phyloP scores from a whole-genome alignment of 2,329 filamentous ascomycete genomes.

The Graphium sp. region DNA sequence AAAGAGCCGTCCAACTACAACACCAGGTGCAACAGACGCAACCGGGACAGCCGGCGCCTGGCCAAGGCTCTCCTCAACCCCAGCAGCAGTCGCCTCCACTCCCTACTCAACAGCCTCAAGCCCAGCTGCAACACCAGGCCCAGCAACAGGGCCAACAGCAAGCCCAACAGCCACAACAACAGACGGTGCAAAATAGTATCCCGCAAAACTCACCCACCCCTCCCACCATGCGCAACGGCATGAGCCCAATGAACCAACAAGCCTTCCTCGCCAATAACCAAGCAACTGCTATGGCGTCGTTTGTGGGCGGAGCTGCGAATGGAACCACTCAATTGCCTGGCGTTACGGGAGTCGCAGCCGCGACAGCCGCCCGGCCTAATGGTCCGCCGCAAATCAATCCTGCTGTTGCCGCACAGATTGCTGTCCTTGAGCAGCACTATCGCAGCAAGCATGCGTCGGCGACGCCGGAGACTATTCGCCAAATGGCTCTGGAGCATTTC shows the following conservation, averaged over 20 bases:
- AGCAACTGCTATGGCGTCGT: slow-evolving; percentile 33
- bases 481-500: slow-evolving; percentile 33
- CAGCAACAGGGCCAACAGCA: slow-evolving; percentile 13
- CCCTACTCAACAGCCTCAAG: slow-evolving; percentile 15
- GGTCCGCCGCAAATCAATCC: slow-evolving; percentile 25
- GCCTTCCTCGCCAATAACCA: slow-evolving; percentile 34
- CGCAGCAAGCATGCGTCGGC: slow-evolving; percentile 31
- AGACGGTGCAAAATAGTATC: slow-evolving; percentile 16
- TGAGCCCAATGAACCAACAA: slow-evolving; percentile 31
- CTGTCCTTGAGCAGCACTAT: slow-evolving; percentile 29
- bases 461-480: slow-evolving; percentile 28
- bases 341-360: slow-evolving; percentile 24
- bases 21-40: slow-evolving; percentile 14
- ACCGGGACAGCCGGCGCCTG: slow-evolving; percentile 9
- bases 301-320: slow-evolving; percentile 19
- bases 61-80: slow-evolving; percentile 12
- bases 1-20: slow-evolving; percentile 34
- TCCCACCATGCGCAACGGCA: slow-evolving; percentile 21
- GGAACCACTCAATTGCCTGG: slow-evolving; percentile 24
- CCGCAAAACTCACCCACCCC: slow-evolving; percentile 23
- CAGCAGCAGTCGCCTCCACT: slow-evolving; percentile 17
- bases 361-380: slow-evolving; percentile 22
- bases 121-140: slow-evolving; percentile 16
- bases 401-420: slow-evolving; percentile 23
- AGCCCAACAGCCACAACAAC: slow-evolving; percentile 11